Conservation (phyloP, 2,329 filamentous ascomycete species). For the Trichoderma breve region DNA sequence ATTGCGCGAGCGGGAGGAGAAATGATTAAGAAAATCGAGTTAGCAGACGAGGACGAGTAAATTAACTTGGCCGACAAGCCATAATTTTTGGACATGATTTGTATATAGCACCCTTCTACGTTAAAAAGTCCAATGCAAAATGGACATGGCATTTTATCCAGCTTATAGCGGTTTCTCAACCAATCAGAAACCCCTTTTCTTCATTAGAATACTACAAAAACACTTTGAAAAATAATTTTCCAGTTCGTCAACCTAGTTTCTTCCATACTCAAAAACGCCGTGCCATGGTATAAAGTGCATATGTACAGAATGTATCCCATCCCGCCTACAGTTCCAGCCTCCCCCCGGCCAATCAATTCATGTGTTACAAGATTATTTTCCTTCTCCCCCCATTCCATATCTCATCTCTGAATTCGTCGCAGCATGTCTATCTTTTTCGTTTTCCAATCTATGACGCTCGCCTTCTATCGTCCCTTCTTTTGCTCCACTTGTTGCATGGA, state of each 20-base stretch:
- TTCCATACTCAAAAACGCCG: constrained; percentile 29
- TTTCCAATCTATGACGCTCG: not conserved
- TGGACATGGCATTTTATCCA: not conserved
- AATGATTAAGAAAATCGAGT: constrained; percentile 66
- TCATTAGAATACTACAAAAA: constrained; percentile 9
- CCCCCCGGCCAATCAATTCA: not conserved
- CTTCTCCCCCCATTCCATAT: constrained; percentile 2
- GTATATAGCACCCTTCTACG: not conserved
- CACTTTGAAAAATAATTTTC: not conserved
- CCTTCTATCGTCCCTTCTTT: constrained; percentile 34
- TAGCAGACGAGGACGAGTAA: constrained; percentile 25
- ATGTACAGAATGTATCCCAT: constrained; percentile 28
- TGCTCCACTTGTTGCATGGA: constrained; percentile 64
- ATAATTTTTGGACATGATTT: not conserved
- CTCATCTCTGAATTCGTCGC: constrained; percentile 7
- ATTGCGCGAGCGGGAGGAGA: constrained; percentile 67
- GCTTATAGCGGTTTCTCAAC: not conserved
- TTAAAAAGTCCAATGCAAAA: not conserved
- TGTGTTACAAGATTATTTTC: constrained; percentile 9
- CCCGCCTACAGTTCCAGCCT: constrained; percentile 17
- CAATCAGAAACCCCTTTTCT: not conserved
- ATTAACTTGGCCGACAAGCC: not conserved
- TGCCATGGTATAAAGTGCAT: constrained; percentile 43
- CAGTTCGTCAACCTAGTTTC: constrained; percentile 18
- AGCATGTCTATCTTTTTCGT: constrained; percentile 13